A percentile compares a stretch with the other conserved stretches of the same genome.
Conservation (phyloP, 1,284 basidiomycete genomes). For the Puccinia horiana region DNA sequence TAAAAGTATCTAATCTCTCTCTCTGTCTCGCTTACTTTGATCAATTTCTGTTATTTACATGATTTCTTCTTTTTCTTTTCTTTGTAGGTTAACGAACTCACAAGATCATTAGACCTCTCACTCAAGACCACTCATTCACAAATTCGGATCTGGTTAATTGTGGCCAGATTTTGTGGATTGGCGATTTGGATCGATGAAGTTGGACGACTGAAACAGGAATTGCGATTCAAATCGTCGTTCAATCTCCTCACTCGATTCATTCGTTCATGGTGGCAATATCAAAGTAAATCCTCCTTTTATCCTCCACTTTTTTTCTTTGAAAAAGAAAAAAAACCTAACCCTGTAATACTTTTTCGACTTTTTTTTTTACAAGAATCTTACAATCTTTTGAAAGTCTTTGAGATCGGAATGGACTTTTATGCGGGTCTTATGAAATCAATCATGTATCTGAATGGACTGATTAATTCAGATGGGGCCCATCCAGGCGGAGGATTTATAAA, state of each 20-base stretch:
- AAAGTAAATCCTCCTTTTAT: constrained; percentile 40
- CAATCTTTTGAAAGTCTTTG: constrained; percentile 59
- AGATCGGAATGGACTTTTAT: constrained; percentile 69
- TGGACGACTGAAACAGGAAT: constrained; percentile 17
- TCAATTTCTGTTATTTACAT: constrained; percentile 57
- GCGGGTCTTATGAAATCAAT: constrained; percentile 66
- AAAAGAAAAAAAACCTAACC: not conserved
- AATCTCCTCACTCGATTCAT: constrained; percentile 66
- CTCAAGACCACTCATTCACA: constrained; percentile 63
- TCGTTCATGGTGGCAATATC: constrained; percentile 68
- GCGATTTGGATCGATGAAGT: constrained; percentile 80
- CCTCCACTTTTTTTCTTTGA: constrained; percentile 49
- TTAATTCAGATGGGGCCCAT: constrained; percentile 27
- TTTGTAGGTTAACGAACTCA: constrained; percentile 53
- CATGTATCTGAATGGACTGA: constrained; percentile 71
- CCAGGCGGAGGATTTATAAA: not conserved
- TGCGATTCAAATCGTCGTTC: constrained; percentile 53
- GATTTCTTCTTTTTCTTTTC: not conserved
- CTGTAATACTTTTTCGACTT: constrained; percentile 61
- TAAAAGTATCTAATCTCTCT: constrained; percentile 63
- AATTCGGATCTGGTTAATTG: constrained; percentile 84
- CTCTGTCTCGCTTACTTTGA: not conserved
- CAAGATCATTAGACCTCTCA: constrained; percentile 65
- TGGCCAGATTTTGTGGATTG: constrained; percentile 81
- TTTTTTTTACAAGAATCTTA: constrained; percentile 49